Evolutionary conservation across 2,329 filamentous ascomycete genomes (phyloP), one percentile per base, ranked within the genome.

Genomic region (Diaporthe humulicola): DNA sequence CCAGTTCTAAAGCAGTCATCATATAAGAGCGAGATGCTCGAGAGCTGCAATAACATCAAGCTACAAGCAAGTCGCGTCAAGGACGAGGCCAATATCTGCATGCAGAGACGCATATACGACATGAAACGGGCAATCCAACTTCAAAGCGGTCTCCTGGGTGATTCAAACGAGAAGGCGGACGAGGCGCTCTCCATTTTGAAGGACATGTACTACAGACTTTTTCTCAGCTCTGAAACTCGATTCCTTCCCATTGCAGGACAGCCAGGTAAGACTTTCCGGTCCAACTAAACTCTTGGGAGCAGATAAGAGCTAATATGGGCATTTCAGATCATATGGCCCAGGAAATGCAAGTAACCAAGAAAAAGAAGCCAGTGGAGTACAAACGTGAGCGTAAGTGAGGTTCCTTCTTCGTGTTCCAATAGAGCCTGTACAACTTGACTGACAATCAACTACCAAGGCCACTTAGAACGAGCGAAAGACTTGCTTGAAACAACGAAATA

Each of bases 1-100:
- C 58, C 58, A 17, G 19, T 61, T 22, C n/a, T 61, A 25, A 61
- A 61, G 58, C 58, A 61, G n/a, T 42, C 38, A 61, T 61, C 58
- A 28, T 61, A 61, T 8, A 61, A 61, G 8, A 61, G 38, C 38
- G 28, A 45, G 4, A 42, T 66, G 42, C 28, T 66, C 12, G 61
- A 66, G 15, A 50, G 61, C 28, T 66, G 61, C 28, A 19, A 50
- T 9, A 28, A 66, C 2, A 66, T 66, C 28, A 50, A 25, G 36
- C 9, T 6, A n/a, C 30, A 30, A 50, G 28, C 28, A n/a, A 10
- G 6, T n/a, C 42, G 61, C 19, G 28, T 66, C 12, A 66, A 66
- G 28, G 50, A 36, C 61, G 42, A 50, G 5, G 61, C 61, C 42
- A 48, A 17, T 30, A 50, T 66, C 19, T 66, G 61, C 19, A 50